Base-by-base conservation (phyloP, 2,329 filamentous ascomycete species). In the Pyricularia grisea region DNA sequence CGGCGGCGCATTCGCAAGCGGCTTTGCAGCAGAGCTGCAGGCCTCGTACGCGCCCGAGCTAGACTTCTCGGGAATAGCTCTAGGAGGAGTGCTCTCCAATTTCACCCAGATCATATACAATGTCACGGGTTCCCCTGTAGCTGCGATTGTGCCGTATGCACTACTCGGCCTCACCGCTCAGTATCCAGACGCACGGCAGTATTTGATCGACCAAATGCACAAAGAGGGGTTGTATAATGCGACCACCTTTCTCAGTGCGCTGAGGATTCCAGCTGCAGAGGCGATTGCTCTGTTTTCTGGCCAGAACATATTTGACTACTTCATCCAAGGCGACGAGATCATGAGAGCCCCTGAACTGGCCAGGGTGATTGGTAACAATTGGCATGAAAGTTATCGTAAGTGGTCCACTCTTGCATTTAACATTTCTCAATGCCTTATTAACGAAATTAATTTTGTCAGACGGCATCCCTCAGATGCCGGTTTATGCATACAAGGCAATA, bases 11-110 rank as follows among this genome's bases (percentile, higher is more conserved):
- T 71, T 85, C 55, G 82, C 83, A 1, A 80, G 76, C n/a, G 82
- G 81, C 67, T 85, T 80, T 79, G 83, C 83, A 1, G 78, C 81
- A n/a, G 81, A 85, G 71, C 72, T 85, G 66, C 80, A 83, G 69
- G 74, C 76, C 1, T 74, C 75, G 27, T 85, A 85, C 71, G 84
- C 83, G 0, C 81, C 82, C 1, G 82, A 85, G 69, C 72, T 85
- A 0, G 60, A 30, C 23, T 5, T 63, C 12, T 14, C 60, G 4
- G 60, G 83, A 7, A 78, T 78, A 3, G 83, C 81, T 0, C 70
- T 85, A 0, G 83, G 83, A 14, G 83, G 83, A 12, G 74, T 81
- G 25, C 78, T 80, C 3, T 78, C 81, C 1, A 80, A 82, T 66
- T 74, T 81, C 14, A 77, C 76, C 60, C 72, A 80, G 55, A 74